These are phyloP conservation scores for Hamigera avellanea DNA, from an alignment of 495 filamentous ascomycete genomes.

Conservation along the genomic window DNA sequence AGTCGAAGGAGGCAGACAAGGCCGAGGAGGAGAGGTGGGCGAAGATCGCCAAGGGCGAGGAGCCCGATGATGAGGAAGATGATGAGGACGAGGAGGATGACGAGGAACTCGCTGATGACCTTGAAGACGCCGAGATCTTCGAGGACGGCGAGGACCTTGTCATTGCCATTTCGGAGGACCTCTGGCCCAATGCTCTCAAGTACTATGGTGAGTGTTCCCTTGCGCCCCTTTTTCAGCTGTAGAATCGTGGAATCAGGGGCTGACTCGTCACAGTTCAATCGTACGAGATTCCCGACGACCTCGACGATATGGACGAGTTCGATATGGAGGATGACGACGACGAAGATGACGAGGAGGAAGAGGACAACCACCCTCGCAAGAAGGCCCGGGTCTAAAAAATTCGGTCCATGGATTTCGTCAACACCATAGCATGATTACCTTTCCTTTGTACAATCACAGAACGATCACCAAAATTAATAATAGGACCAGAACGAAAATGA, in stretches of 20 bases:
- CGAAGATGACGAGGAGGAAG: constrained; percentile 16
- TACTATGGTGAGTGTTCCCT: constrained; percentile 64
- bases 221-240: neutral
- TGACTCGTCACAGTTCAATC: constrained; percentile 19
- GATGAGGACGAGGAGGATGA: constrained; percentile 38
- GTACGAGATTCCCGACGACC: constrained; percentile 17
- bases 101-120: constrained; percentile 40
- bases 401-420: neutral
- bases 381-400: constrained; percentile 29
- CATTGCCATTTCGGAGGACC: constrained; percentile 66
- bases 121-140: constrained; percentile 63
- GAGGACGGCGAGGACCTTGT: constrained; percentile 70
- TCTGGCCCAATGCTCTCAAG: constrained; percentile 78
- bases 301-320: constrained; percentile 22
- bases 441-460: constrained; percentile 30
- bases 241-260: constrained; percentile 2
- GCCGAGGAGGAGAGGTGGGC: constrained; percentile 46
- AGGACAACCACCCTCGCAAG: constrained; percentile 29
- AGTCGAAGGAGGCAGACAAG: constrained; percentile 46
- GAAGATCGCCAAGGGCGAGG: constrained; percentile 44
- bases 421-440: neutral
- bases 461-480: constrained; percentile 63
- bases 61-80: constrained; percentile 29
- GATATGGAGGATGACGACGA: constrained; percentile 13
- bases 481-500: constrained; percentile 77